These are phyloP conservation scores for Discostella pseudostelligera DNA, from an alignment of 108 stramenopile genomes.

Conservation along the genomic window DNA sequence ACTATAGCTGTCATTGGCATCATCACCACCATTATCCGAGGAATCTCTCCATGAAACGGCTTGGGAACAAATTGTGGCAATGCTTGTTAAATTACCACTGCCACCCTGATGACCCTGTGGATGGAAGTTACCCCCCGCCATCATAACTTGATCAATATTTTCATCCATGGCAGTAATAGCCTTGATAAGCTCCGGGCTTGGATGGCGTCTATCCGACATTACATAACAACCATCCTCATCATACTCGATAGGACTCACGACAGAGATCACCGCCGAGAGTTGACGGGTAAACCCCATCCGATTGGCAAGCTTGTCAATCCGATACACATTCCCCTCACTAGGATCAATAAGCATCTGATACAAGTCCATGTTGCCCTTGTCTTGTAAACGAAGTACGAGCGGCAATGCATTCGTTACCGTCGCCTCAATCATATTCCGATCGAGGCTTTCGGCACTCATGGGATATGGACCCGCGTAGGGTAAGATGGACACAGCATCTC, in stretches of 20 bases:
- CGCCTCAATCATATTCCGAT: constrained; percentile 91
- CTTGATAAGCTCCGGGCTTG: constrained; percentile 72
- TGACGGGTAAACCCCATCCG: constrained; percentile 93
- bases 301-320: constrained; percentile 92
- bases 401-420: constrained; percentile 82
- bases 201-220: constrained; percentile 54
- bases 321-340: constrained; percentile 81
- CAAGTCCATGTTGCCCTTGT: constrained; percentile 77
- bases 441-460: constrained; percentile 87
- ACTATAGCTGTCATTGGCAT: constrained; percentile 42
- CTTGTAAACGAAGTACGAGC: constrained; percentile 83
- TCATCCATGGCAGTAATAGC: constrained; percentile 95
- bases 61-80: constrained; percentile 83
- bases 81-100: constrained; percentile 67
- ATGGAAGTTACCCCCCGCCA: constrained; percentile 53
- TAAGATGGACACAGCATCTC: constrained; percentile 87
- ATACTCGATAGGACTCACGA: constrained; percentile 62
- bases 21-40: constrained; percentile 47
- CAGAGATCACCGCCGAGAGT: constrained; percentile 72
- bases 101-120: constrained; percentile 23
- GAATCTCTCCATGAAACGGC: constrained; percentile 72
- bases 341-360: constrained; percentile 74
- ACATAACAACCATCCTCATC: constrained; percentile 38
- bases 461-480: constrained; percentile 92
- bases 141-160: constrained; percentile 82